These are phyloP conservation scores for Zygotorulaspora mrakii DNA, from an alignment of 1,139 yeast genomes.

Conservation along the genomic window DNA sequence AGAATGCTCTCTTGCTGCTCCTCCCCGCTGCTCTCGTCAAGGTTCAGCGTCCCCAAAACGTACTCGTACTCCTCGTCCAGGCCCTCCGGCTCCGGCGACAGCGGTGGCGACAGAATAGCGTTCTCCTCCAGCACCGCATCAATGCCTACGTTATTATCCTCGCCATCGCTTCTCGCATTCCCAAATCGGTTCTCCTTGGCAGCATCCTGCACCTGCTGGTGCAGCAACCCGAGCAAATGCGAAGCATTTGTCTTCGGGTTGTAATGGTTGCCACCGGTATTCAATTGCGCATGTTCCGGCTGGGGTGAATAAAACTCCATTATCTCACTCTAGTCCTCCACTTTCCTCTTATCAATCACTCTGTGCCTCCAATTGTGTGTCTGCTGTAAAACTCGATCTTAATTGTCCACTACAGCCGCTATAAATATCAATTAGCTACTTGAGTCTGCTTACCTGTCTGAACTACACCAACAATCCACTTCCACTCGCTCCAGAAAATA, in stretches of 20 bases:
- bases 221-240: slow-evolving; percentile 14
- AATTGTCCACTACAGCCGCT: too few species aligned
- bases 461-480: too few species aligned
- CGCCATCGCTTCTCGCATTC: too few species aligned
- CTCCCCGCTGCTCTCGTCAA: background rate
- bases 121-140: slow-evolving; percentile 20
- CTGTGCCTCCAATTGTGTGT: slow-evolving; percentile 3
- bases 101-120: slow-evolving; percentile 34
- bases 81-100: slow-evolving; percentile 27
- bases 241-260: slow-evolving; percentile 18
- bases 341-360: slow-evolving; percentile 5
- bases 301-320: slow-evolving; percentile 33
- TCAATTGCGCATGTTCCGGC: slow-evolving; percentile 32
- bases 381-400: too few species aligned
- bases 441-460: background rate
- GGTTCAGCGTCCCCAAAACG: slow-evolving; percentile 3
- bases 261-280: slow-evolving; percentile 6
- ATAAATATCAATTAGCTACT: too few species aligned
- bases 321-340: background rate
- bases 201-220: slow-evolving; percentile 16
- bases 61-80: slow-evolving; percentile 4
- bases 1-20: slow-evolving; percentile 3
- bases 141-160: slow-evolving; percentile 9
- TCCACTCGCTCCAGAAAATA: too few species aligned
- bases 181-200: slow-evolving; percentile 7